Conservation (phyloP, 1,139 yeast species). For the Geotrichum europaeum region DNA sequence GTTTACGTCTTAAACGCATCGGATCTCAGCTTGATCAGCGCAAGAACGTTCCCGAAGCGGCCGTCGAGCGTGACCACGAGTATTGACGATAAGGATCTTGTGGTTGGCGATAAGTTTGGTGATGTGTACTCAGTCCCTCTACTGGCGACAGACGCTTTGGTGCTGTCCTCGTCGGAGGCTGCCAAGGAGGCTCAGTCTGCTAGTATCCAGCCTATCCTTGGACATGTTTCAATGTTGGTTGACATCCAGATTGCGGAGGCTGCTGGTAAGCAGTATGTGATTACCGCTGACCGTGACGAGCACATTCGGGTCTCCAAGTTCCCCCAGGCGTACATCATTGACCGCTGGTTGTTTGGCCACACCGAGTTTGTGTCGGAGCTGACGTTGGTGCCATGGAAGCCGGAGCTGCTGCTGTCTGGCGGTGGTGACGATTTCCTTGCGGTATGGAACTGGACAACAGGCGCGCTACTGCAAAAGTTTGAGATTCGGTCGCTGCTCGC, state of each 20-base stretch:
- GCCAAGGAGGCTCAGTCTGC: slow-evolving; percentile 11
- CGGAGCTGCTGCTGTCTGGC: slow-evolving; percentile 57
- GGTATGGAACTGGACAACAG: slow-evolving; percentile 69
- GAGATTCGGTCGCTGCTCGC: slow-evolving; percentile 40
- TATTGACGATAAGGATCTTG: slow-evolving; percentile 43
- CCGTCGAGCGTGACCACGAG: slow-evolving; percentile 72
- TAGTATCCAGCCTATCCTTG: slow-evolving; percentile 59
- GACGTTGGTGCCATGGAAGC: slow-evolving; percentile 47
- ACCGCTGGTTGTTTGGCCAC: slow-evolving; percentile 84
- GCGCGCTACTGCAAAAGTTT: slow-evolving; percentile 44
- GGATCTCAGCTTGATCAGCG: slow-evolving; percentile 49
- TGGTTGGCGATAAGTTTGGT: slow-evolving; percentile 95
- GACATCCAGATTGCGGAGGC: slow-evolving; percentile 49
- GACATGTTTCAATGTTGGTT: slow-evolving; percentile 95
- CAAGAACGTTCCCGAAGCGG: slow-evolving; percentile 81
- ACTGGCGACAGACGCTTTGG: slow-evolving; percentile 18
- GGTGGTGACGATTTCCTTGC: slow-evolving; percentile 85
- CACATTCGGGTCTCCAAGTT: slow-evolving; percentile 83
- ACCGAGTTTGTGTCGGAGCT: slow-evolving; percentile 69
- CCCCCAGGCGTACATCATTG: slow-evolving; percentile 73
- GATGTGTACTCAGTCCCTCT: slow-evolving; percentile 69
- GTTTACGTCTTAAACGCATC: slow-evolving; percentile 45
- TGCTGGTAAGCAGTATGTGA: slow-evolving; percentile 47
- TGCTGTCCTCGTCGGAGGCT: slow-evolving; percentile 18
- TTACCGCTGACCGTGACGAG: slow-evolving; percentile 93